phyloP scores from a whole-genome alignment of 2,329 filamentous ascomycete genomes.

The Colletotrichum sp. region DNA sequence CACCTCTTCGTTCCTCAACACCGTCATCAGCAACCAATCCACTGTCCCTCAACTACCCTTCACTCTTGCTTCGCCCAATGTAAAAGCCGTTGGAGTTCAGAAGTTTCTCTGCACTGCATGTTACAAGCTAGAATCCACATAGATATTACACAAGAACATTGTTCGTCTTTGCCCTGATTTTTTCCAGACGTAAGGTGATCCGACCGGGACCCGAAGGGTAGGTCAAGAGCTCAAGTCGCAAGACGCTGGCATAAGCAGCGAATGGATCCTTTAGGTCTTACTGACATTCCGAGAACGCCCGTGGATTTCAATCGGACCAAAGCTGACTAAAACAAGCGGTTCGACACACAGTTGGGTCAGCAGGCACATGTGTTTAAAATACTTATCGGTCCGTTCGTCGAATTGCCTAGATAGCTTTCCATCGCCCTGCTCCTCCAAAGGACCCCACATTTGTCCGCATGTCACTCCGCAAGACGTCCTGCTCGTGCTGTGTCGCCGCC shows the following conservation, averaged over 20 bases:
- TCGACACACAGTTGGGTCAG: neutral
- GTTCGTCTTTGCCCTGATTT: neutral
- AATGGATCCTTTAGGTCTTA: neutral
- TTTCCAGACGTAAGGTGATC: neutral
- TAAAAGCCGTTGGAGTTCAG: neutral
- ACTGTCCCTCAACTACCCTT: neutral
- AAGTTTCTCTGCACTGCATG: neutral
- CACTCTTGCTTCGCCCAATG: neutral
- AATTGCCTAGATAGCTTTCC: neutral
- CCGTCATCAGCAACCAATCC: neutral
- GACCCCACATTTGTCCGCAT: slow-evolving; percentile 2
- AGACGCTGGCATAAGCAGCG: neutral
- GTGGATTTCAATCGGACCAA: neutral
- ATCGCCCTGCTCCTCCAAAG: neutral
- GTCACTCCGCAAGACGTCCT: slow-evolving; percentile 14
- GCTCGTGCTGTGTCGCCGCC: neutral
- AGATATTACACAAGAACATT: neutral
- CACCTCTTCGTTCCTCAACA: neutral
- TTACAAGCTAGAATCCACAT: neutral
- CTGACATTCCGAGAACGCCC: neutral
- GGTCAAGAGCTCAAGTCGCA: neutral
- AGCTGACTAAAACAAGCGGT: neutral
- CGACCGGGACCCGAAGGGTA: neutral
- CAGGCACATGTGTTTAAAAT: neutral
- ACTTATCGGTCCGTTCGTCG: neutral